Conservation (phyloP, 2,329 filamentous ascomycete species). For the Daldinia sp. region DNA sequence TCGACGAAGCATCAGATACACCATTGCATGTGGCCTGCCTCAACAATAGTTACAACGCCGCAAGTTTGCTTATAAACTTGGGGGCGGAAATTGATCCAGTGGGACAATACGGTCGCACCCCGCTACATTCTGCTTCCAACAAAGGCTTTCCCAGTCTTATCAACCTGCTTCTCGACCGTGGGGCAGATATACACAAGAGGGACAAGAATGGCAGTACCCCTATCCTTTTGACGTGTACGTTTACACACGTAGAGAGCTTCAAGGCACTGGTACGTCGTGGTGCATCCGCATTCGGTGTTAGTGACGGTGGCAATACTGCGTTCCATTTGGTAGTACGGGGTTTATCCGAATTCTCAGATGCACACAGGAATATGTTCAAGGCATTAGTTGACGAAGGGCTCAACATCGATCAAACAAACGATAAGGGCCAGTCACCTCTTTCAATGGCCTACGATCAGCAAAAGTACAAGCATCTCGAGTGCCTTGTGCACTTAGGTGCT, state of each 20-base stretch:
- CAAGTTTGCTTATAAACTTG: not conserved
- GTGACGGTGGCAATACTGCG: not conserved
- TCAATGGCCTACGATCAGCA: not conserved
- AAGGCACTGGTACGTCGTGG: not conserved
- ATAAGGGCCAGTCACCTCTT: not conserved
- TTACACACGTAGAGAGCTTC: not conserved
- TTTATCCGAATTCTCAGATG: not conserved
- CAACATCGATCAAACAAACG: not conserved
- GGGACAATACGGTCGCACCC: not conserved
- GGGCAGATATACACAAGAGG: conserved; percentile 1
- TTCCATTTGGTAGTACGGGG: not conserved
- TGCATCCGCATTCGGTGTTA: not conserved
- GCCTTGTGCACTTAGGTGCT: not conserved
- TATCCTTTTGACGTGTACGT: not conserved
- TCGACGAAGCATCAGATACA: not conserved
- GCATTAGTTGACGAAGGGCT: not conserved
- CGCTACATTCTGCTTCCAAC: not conserved
- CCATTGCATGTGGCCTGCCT: conserved; percentile 6
- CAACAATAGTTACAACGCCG: not conserved
- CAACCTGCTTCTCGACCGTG: not conserved
- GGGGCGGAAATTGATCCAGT: not conserved
- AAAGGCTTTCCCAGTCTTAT: not conserved
- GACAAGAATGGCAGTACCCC: not conserved
- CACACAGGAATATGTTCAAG: not conserved
- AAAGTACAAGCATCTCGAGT: not conserved